These are phyloP conservation scores for Russula sp. DNA, from an alignment of 768 basidiomycete species.

Conservation along the genomic window DNA sequence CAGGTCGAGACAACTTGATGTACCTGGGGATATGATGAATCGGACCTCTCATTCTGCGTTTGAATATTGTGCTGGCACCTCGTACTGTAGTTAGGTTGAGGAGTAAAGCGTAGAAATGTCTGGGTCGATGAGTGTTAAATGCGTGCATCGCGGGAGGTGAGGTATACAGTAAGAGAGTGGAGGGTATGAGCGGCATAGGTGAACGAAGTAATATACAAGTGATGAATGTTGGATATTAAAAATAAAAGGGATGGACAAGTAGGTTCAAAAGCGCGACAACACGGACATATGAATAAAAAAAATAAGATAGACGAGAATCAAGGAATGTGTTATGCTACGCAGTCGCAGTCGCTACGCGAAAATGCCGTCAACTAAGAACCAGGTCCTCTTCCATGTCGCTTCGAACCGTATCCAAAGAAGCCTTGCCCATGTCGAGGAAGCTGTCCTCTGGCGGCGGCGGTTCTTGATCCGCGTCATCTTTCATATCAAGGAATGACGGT, in stretches of 20 bases:
- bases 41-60: neutral
- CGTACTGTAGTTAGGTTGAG: neutral
- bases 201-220: slow-evolving; percentile 10
- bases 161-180: slow-evolving; percentile 7
- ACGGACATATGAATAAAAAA: slow-evolving; percentile 8
- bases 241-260: neutral
- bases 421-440: slow-evolving; percentile 37
- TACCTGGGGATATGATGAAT: neutral
- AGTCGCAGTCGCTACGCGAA: slow-evolving; percentile 1
- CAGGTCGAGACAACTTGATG: neutral
- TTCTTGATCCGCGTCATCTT: slow-evolving; percentile 27
- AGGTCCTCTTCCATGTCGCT: slow-evolving; percentile 29
- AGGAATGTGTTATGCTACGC: neutral
- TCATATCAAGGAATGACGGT: slow-evolving; percentile 69
- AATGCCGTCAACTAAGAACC: slow-evolving; percentile 1
- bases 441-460: slow-evolving; percentile 28
- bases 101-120: neutral
- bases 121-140: neutral
- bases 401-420: slow-evolving; percentile 35
- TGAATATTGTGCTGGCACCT: neutral
- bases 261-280: neutral
- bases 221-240: slow-evolving; percentile 1
- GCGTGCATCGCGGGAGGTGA: neutral
- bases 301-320: slow-evolving; percentile 18
- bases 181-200: slow-evolving; percentile 4